Base-by-base conservation (phyloP, 176 grass and related monocot genomes). In the Saccharum spontaneum region DNA sequence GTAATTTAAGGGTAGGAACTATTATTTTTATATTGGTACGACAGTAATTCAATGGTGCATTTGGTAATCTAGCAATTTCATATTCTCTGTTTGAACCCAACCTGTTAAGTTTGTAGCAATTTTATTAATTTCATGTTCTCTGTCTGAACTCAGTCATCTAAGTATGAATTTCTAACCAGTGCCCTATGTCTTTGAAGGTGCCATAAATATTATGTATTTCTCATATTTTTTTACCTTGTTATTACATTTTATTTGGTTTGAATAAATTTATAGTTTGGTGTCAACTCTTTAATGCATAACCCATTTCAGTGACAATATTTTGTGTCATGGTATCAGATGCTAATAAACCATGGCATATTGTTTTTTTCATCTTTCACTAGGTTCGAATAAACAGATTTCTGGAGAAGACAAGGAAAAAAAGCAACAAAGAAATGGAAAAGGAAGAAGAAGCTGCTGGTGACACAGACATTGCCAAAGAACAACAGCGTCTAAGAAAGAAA, bases 371-470 rank as follows among this genome's bases (percentile, higher is more conserved):
- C 7, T 16, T 73, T 75, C 55, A 81, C 14, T 79, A 98, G 96
- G 93, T 87, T 78, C 90, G 91, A 69, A 96, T 99, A 67, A 85
- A 92, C 75, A 94, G 74, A 73, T 99, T 99, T 99, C 76, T 99
- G 44, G 90, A 92, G 81, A 99, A 96, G 69, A 92, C 90, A 75
- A 95, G 73, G 80, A 92, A 95, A 87, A 95, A 92, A 49, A 62
- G 16, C 50, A 86, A 62, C 33, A 94, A 94, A 73, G 73, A 94
- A 73, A 85, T 84, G 44, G 83, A 55, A 31, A 88, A 76, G 37
- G 87, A 89, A 92, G 82, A 71, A 82, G 75, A 81, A 82, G 38
- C 54, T 52, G 75, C 46, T 49, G 46, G 20, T 76, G 81, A 77
- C 46, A 79, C 75, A 62, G 67, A 92, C n/a, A 70, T 90, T 76